Base-by-base conservation (phyloP, 345 rosid genomes). In the Dipteronia dyeriana region DNA sequence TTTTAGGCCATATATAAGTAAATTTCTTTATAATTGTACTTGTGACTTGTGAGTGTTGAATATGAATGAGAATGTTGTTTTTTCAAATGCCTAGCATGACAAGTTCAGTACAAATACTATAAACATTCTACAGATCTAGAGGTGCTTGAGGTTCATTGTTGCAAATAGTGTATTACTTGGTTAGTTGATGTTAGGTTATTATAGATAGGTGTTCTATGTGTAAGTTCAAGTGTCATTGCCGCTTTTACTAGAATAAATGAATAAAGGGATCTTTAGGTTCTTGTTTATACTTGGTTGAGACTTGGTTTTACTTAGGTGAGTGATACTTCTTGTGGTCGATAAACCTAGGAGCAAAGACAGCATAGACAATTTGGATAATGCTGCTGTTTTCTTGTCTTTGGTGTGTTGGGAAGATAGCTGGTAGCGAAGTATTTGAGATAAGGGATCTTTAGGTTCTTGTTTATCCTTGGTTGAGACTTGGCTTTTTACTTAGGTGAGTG, bases 181-280 rank as follows among this genome's bases (percentile, higher is more conserved):
- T 61, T 26, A 10, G 34, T 74, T 62, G 76, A 19, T 74, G 53
- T 60, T 59, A 6, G 51, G 54, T 72, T 1, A 59, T 34, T 20
- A 49, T 39, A 0, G 29, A 31, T 41, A 7, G 56, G 53, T 14
- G 39, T 59, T 59, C 39, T 59, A 38, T 39, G 1, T 20, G 39
- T 39, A 41, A 7, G 66, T 60, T 39, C 2, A 17, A 22, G 39
- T 72, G 66, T 14, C 22, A 5, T 22, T 56, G 51, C 66, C 12
- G 20, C 34, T 13, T 71, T 69, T 26, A 39, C 9, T 60, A 17
- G 13, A 14, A 59, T 60, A 1, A 5, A 9, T 4, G 12, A 56
- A 10, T 10, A 0, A 1, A 34, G 63, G 64, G 39, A 54, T 62
- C 26, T 54, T 70, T 72, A 64, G 31, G 65, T 19, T 57, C 53